phyloP scores from a whole-genome alignment of 306 rosid species.

The Quercus aquifolioides region DNA sequence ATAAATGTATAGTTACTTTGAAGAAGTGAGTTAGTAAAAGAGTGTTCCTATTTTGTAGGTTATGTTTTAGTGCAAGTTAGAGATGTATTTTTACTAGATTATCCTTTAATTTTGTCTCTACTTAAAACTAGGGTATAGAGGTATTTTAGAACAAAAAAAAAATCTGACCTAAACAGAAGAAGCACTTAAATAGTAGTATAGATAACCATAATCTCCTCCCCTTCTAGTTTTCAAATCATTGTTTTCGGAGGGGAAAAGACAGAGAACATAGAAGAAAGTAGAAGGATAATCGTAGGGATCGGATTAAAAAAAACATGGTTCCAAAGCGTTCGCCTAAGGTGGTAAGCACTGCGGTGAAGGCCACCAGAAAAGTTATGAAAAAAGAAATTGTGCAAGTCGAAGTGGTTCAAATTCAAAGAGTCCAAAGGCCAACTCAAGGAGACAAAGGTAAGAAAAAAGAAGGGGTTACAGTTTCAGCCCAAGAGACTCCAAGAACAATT shows the following conservation, averaged over 20 bases:
- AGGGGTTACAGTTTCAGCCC: not conserved
- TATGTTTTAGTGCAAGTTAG: no score
- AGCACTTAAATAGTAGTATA: no score
- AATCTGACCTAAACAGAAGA: fast-evolving
- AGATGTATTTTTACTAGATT: fast-evolving
- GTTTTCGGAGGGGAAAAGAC: conserved; percentile 2
- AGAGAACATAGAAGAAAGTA: not conserved
- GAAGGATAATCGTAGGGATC: not conserved
- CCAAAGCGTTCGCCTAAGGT: conserved; percentile 37
- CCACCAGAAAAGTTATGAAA: conserved; percentile 34
- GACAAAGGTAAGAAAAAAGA: conserved; percentile 1
- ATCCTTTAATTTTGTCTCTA: no score
- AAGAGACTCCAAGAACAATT: conserved; percentile 23
- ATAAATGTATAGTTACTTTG: no score
- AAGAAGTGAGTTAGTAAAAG: no score
- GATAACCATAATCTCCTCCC: not conserved
- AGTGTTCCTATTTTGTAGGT: no score
- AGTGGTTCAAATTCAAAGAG: conserved; percentile 20
- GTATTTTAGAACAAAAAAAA: no score
- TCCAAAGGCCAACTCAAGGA: conserved; percentile 7
- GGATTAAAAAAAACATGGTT: conserved; percentile 27
- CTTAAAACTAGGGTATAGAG: fast-evolving
- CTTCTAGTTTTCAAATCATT: not conserved
- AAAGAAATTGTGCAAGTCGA: conserved; percentile 33
- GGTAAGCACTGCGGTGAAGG: conserved; percentile 13